These are phyloP conservation scores for Alternaria panax DNA, from an alignment of 2,329 filamentous ascomycete genomes.

Conservation along the genomic window DNA sequence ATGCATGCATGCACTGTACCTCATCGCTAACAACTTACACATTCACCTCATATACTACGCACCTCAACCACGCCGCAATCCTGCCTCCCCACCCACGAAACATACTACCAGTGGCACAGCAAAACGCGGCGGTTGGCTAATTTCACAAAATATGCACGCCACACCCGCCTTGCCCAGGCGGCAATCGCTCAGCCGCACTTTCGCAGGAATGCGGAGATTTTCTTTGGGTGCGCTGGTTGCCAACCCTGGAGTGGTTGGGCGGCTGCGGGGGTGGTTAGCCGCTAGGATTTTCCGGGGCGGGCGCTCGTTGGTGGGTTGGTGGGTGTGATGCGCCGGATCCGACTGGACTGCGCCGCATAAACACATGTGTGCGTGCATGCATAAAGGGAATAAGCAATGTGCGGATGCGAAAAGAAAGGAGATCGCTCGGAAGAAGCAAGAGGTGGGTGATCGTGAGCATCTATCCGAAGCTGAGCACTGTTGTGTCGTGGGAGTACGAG, in stretches of 20 bases:
- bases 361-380: not conserved
- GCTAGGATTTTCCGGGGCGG: not conserved
- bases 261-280: not conserved
- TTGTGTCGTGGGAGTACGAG: not conserved
- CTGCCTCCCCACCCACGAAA: not conserved
- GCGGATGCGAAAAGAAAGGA: not conserved
- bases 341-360: not conserved
- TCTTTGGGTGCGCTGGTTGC: too few relatives aligned
- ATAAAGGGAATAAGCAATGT: not conserved
- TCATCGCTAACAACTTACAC: not conserved
- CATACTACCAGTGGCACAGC: slow-evolving; percentile 19
- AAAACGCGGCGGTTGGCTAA: slow-evolving; percentile 16
- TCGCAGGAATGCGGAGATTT: not conserved
- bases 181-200: not conserved
- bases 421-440: not conserved
- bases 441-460: not conserved
- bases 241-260: not conserved
- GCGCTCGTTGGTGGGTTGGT: not conserved
- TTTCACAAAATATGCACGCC: not conserved
- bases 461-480: not conserved
- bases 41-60: not conserved
- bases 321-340: not conserved
- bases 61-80: not conserved
- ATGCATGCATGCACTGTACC: not conserved
- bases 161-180: not conserved